Conservation (phyloP, 495 filamentous ascomycete genomes). For the Aspergillus hancockii region DNA sequence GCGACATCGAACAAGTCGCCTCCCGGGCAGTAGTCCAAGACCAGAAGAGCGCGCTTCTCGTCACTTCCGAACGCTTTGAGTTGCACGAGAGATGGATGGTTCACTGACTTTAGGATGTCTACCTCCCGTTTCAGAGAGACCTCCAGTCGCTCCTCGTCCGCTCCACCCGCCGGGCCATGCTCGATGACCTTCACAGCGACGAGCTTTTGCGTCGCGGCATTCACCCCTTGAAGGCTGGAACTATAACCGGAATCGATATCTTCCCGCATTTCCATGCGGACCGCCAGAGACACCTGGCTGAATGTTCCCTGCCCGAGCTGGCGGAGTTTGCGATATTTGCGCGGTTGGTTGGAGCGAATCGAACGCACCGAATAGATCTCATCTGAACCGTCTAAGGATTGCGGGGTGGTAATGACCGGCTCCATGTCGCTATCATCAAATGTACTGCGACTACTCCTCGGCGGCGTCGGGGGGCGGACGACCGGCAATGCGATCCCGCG, state of each 20-base stretch:
- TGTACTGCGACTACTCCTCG: conserved; percentile 57
- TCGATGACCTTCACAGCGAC: conserved; percentile 96
- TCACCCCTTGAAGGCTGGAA: conserved; percentile 47
- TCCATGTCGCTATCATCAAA: conserved; percentile 34
- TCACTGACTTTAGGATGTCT: conserved; percentile 83
- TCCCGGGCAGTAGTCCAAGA: conserved; percentile 89
- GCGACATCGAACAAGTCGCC: conserved; percentile 95
- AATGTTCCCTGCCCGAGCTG: conserved; percentile 91
- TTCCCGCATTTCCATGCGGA: conserved; percentile 49
- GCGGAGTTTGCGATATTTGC: conserved; percentile 71
- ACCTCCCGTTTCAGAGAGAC: conserved; percentile 91
- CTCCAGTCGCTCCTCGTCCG: conserved; percentile 84
- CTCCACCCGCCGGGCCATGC: conserved; percentile 88
- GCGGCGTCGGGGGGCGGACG: conserved; percentile 72
- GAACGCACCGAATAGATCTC: conserved; percentile 49
- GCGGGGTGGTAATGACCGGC: conserved; percentile 31
- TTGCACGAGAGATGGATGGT: conserved; percentile 86
- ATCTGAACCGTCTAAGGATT: conserved; percentile 24
- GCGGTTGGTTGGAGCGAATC: conserved; percentile 44
- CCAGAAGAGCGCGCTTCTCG: conserved; percentile 74
- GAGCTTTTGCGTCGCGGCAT: conserved; percentile 60
- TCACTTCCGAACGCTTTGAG: conserved; percentile 86
- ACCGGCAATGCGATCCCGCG: conserved; percentile 64
- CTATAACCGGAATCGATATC: conserved; percentile 24
- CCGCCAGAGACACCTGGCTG: conserved; percentile 88